Evolutionary conservation across 805 yeast genomes (phyloP), one percentile per base, ranked within the genome.

Genomic region (Torulaspora franciscae): DNA sequence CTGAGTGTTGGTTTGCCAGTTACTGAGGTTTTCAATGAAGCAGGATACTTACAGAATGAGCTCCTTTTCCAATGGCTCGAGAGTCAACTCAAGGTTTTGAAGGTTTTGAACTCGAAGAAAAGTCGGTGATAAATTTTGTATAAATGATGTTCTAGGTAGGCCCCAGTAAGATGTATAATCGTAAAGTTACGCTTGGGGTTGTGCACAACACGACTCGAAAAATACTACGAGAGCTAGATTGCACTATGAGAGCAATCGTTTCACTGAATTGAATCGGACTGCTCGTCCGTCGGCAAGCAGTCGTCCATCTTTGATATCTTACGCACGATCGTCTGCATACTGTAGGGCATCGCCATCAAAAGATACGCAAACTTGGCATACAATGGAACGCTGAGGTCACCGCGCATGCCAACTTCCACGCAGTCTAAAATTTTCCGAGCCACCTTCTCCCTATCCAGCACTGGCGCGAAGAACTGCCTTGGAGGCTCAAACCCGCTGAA

Each of bases 401-500:
- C 95, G 40, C 85, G 65, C 50, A 75, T 71, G 3, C 95, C 96
- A 19, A 65, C 53, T 25, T 73, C 74, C 25, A 84, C 67, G 1
- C 83, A 77, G 3, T 65, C 56, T 6, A 81, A 68, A 3, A 89
- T 75, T 13, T 66, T 66, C 3, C 52, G 44, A 0, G 95, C 90
- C 19, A 88, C 80, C 40, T 67, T 67, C 4, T 51, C 56, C 0
- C 84, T 81, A 9, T 79, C 78, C 13, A 87, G 64, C 34, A 85
- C 80, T 0, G 96, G 97, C 0, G 97, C 97, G 29, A 88, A 65
- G 32, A 81, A 64, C 17, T 77, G 71, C 29, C 81, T 77, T 1
- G 96, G 96, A 1, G 95, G 85, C 27, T 66, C 55, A 24, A 90
- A 83, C 10, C 84, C 84, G n/a, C 67, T 65, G 58, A 90, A 90